phyloP scores from a whole-genome alignment of 2,329 filamentous ascomycete species.

The Fusarium guadeloupense region DNA sequence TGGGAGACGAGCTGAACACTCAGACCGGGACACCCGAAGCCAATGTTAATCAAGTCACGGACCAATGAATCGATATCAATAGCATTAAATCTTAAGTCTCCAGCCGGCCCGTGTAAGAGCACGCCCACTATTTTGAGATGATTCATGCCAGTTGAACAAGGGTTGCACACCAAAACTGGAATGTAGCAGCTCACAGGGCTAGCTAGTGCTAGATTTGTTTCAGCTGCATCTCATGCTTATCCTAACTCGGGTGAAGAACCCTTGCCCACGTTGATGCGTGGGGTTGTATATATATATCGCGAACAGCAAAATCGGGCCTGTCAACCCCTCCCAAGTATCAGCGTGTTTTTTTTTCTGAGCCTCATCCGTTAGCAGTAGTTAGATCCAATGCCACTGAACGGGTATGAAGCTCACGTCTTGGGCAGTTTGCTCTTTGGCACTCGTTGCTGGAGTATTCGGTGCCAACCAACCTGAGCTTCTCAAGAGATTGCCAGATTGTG shows the following conservation, averaged over 20 bases:
- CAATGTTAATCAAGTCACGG: constrained; percentile 2
- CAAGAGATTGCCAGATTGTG: constrained; percentile 17
- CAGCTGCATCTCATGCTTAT: constrained; percentile 20
- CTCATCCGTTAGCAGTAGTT: not conserved
- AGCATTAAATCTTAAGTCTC: constrained; percentile 4
- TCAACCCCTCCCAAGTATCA: not conserved
- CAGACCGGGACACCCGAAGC: constrained; percentile 22
- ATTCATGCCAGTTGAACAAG: constrained; percentile 14
- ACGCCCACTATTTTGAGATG: constrained; percentile 15
- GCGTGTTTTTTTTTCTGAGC: not conserved
- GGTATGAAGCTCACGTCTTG: constrained; percentile 34
- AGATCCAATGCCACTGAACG: constrained; percentile 30
- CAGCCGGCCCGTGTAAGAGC: constrained; percentile 14
- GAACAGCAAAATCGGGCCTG: constrained; percentile 3
- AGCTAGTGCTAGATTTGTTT: constrained; percentile 24
- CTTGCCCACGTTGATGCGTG: constrained; percentile 14
- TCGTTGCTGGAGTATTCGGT: constrained; percentile 25
- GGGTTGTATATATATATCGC: constrained; percentile 11
- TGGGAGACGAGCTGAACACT: constrained; percentile 5
- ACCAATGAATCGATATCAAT: constrained; percentile 5
- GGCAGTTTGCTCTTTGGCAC: constrained; percentile 26
- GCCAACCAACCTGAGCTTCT: constrained; percentile 18
- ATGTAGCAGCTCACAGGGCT: constrained; percentile 9
- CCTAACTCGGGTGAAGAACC: constrained; percentile 15
- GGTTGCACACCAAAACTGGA: constrained; percentile 11